These are phyloP conservation scores for Thalassiosira mediterranea DNA, from an alignment of 352 stramenopile genomes.

Conservation along the genomic window DNA sequence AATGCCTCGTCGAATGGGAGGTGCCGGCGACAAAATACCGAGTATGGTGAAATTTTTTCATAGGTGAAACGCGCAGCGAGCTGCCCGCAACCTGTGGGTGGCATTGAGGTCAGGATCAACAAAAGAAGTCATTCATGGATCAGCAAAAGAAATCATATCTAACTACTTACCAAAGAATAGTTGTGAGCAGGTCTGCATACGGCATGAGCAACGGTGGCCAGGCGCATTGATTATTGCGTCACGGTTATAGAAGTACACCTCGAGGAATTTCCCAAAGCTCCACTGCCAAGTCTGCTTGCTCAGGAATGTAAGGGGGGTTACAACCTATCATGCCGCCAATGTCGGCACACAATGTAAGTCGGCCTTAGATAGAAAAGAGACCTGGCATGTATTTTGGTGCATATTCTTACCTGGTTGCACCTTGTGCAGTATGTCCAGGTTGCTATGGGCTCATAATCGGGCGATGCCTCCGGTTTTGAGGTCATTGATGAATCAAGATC, in stretches of 20 bases:
- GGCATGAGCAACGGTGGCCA: slow-evolving; percentile 70
- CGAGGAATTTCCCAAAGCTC: slow-evolving; percentile 97
- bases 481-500: slow-evolving; percentile 25
- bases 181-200: slow-evolving; percentile 75
- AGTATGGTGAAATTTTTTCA: slow-evolving; percentile 82
- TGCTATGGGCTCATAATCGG: slow-evolving; percentile 85
- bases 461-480: slow-evolving; percentile 37
- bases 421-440: slow-evolving; percentile 97
- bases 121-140: too few species aligned
- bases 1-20: slow-evolving; percentile 81
- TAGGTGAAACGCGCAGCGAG: slow-evolving; percentile 87
- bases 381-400: too few species aligned
- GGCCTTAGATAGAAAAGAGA: too few species aligned
- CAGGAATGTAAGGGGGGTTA: slow-evolving; percentile 91
- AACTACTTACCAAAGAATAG: slow-evolving; percentile 89
- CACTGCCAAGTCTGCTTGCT: slow-evolving; percentile 96
- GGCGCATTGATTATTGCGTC: slow-evolving; percentile 78
- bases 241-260: slow-evolving; percentile 90
- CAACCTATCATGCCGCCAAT: too few species aligned
- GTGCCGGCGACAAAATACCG: slow-evolving; percentile 76
- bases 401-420: slow-evolving; percentile 89
- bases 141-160: too few species aligned
- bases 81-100: slow-evolving; percentile 72
- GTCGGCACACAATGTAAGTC: too few species aligned
- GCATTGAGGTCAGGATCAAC: too few species aligned